Evolutionary conservation across 164 flowering plant genomes (phyloP), one percentile per base, ranked within the genome.

Genomic region (Taxillus chinensis): DNA sequence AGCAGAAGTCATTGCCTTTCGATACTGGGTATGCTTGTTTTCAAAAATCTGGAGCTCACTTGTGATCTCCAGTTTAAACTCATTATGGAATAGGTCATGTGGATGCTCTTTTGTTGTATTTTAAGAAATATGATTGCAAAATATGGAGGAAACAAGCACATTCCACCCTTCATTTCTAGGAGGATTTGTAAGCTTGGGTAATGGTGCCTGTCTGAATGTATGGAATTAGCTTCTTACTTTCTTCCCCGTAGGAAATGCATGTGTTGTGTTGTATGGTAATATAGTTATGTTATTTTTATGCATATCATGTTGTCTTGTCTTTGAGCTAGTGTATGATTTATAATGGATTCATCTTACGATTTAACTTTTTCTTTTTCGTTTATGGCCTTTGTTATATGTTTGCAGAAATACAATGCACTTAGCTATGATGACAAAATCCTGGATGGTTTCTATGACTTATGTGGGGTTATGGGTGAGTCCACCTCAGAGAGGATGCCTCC

Each of bases 361-460:
- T 43, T 27, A 43, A 43, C 46, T 9, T 43, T 6, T 43, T 27
- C 46, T 6, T 6, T 43, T 43, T 43, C 10, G 1, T 43, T 43
- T 6, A 43, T 6, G 7, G 0, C 51, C 12, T 14, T 7, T 48
- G 57, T 64, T 48, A 12, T 62, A 48, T 54, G 11, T 80, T 76
- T 82, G 68, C 97, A 90, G 98, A 90, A 84, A 74, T 90, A 88
- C 78, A 83, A 84, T 79, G 77, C 85, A 70, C 90, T 93, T 64
- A 68, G 85, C 78, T 93, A 86, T 67, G 97, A 88, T 69, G 97
- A 90, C 84, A 93, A 88, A 80, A 81, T 90, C 64, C 60, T 90
- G 80, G 98, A 93, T 78, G 98, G 98, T 43, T 93, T 93, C 72
- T 93, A 93, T 71, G 99, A 93, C 62, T 74, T 93, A 16, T 89